Evolutionary conservation across 1,284 basidiomycete species (phyloP), one percentile per base, ranked within the genome.

Genomic region (Leccinum huronense): DNA sequence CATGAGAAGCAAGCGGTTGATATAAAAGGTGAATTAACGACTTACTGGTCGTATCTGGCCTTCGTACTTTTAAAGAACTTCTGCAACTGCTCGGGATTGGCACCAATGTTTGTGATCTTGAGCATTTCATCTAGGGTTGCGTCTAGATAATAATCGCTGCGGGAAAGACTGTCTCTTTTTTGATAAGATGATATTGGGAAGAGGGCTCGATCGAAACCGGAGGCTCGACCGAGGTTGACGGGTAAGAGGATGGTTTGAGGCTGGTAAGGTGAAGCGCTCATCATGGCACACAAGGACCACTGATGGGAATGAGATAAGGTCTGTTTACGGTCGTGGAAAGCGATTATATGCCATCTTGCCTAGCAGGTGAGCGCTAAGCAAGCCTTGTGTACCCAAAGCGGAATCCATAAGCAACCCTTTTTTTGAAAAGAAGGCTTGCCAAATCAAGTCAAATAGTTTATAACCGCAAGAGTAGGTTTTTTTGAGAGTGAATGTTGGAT

Each of bases 71-170:
- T 1, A 2, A 59, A 1, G 1, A 67, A 3, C 0, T 45, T 27
- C 19, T 36, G 3, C 14, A 2, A 56, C 23, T 61, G 53, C 4
- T 31, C 2, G 14, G 55, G 48, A 51, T 64, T 3, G 19, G n/a
- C n/a, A 2, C 30, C 59, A 23, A 66, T 59, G 0, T 42, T 7
- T 10, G 5, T 53, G 11, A 70, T 63, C 40, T 23, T 66, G 6
- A 65, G 16, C 19, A 70, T 19, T 30, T 70, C 69, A 4, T 65
- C 63, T 13, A 70, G 14, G 3, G 69, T 68, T 13, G 58, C 65
- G 9, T 66, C 58, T 19, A 70, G 65, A 7, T 63, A n/a, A 13
- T 63, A 11, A 8, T 64, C 61, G 19, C 56, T 57, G 4, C 48
- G 27, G 5, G 58, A 31, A 19, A 70, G n/a, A 0, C 7, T 34